A percentile compares a stretch with the other conserved stretches of the same genome.
These are phyloP conservation scores for Wickerhamiella pararugosa DNA, from an alignment of 1,139 yeast genomes.

Conservation along the genomic window DNA sequence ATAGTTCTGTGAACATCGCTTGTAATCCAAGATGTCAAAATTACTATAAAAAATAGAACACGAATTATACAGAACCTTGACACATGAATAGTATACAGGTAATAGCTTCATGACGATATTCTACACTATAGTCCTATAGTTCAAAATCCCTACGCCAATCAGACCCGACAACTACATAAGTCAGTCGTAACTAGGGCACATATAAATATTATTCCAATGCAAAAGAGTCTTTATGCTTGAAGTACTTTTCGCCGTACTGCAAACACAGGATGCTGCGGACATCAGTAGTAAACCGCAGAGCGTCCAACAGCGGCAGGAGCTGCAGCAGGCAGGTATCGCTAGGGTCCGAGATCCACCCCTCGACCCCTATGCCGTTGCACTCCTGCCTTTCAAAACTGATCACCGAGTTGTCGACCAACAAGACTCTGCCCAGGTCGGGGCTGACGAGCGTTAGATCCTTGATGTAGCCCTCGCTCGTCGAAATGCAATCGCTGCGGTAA, in stretches of 20 bases:
- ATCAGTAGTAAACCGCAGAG: conserved; percentile 68
- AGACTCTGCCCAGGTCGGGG: conserved; percentile 49
- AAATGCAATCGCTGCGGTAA: conserved; percentile 70
- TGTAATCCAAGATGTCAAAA: too few relatives aligned
- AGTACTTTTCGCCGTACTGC: conserved; percentile 46
- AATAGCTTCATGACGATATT: neutral
- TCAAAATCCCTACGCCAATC: neutral
- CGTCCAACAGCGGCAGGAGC: conserved; percentile 64
- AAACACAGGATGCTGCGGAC: conserved; percentile 70
- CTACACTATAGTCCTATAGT: neutral
- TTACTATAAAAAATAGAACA: too few relatives aligned
- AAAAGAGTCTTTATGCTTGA: too few relatives aligned
- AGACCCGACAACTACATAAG: neutral
- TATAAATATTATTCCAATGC: too few relatives aligned
- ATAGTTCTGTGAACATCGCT: too few relatives aligned
- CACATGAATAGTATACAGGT: too few relatives aligned
- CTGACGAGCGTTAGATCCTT: conserved; percentile 55
- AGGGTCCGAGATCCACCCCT: conserved; percentile 96
- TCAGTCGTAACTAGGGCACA: neutral
- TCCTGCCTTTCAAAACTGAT: conserved; percentile 71
- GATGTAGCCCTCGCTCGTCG: conserved; percentile 58
- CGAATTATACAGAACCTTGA: too few relatives aligned
- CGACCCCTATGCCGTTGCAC: conserved; percentile 80
- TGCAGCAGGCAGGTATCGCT: conserved; percentile 70
- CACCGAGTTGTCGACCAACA: conserved; percentile 87